Base-by-base conservation (phyloP, 441 rosid species). In the Croton setiger region DNA sequence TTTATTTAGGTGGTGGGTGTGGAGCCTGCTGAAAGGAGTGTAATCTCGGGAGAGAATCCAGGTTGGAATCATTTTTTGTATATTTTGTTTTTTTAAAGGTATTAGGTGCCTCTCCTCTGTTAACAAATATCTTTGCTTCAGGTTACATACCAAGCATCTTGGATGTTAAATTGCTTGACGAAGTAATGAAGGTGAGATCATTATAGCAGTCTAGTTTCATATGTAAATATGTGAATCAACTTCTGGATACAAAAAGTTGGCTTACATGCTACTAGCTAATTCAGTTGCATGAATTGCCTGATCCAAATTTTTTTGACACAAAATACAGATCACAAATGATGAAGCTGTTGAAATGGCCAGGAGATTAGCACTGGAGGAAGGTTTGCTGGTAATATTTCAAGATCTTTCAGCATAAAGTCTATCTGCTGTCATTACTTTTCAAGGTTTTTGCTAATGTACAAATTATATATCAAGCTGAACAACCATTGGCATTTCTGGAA, bases 281-380 rank as follows among this genome's bases (percentile, higher is more conserved):
- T 63, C 6, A 44, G 52, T 62, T 18, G 13, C 35, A 62, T 51
- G 36, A 18, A 18, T 63, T 52, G 18, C 35, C 33, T 57, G 36
- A 56, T 37, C 11, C 18, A 44, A 51, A 67, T 67, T 31, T 75
- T n/a, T 31, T 67, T 45, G 44, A 60, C 48, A 56, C 12, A 35
- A 71, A 76, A n/a, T 83, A 74, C 55, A 89, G 98, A 88, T 88
- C 66, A 85, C 91, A 68, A 88, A 75, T 67, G 89, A 74, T 58
- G 97, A 87, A 79, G 97, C 99, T 51, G 81, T 94, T 73, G 89
- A 87, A 73, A 88, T 91, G 97, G 96, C 96, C 10, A 90, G 97
- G 81, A 88, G 85, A 81, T 75, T 94, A 75, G 97, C 97, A 18
- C 73, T 87, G 80, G 96, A 91, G 72, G 99, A 94, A 85, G 99